Base-by-base conservation (phyloP, 2,329 filamentous ascomycete species). In the Coleophoma cylindrospora region DNA sequence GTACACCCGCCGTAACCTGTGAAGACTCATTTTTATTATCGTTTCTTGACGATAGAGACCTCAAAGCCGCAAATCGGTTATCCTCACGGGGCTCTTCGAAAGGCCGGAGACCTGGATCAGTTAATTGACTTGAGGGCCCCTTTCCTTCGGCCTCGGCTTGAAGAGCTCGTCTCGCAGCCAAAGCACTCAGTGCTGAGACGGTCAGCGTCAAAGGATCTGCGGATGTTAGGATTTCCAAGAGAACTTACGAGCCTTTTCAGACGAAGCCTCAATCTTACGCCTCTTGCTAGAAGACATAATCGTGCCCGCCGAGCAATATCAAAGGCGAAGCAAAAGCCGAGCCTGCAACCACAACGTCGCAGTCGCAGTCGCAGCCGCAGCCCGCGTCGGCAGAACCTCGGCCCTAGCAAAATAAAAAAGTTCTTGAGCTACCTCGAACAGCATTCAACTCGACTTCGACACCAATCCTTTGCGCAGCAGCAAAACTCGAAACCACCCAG, bases 201-300 rank as follows among this genome's bases (percentile, higher is more conserved):
- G 27, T 27, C 27, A 27, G 27, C 27, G 27, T 5, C 27, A 27
- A 27, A 27, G 2, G 27, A 27, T 27, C 3, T 27, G 27, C 9
- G 27, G 27, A 27, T 27, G 7, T 27, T 27, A 27, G 27, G 27
- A 27, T 27, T 8, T 10, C 9, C 27, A 10, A 27, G 27, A 27
- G 3, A 10, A 62, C 70, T 57, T 57, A 73, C 72, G 61, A 51
- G 64, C 62, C 36, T 61, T 54, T 19, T 62, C 60, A 48, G 64
- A 60, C 47, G 61, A 54, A 10, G 59, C 55, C 53, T 71, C 64
- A 9, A 77, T 52, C 60, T 73, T 77, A 45, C 74, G 68, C 56
- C 64, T 66, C 53, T 73, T 74, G 50, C 61, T 67, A 11, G 66
- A 60, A 34, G 66, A 58, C 60, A 61, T 61, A 32, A 40, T 49